Evolutionary conservation across 2,329 filamentous ascomycete species (phyloP).

Genomic region (Ilyonectria sp.): DNA sequence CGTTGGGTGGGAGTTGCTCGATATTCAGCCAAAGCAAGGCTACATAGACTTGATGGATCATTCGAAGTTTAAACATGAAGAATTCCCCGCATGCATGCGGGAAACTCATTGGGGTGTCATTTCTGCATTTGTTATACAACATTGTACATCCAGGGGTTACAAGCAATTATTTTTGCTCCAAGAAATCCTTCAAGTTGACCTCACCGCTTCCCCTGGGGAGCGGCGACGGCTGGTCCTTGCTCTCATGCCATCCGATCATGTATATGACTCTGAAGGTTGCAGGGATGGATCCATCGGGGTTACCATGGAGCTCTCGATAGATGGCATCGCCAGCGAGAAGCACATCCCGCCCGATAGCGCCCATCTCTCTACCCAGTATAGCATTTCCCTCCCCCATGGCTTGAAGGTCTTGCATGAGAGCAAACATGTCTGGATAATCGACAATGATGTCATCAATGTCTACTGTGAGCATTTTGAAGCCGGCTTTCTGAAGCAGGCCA

Average conservation of each 20-base stretch:
- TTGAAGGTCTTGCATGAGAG: slow-evolving; percentile 93
- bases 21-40: slow-evolving; percentile 31
- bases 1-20: slow-evolving; percentile 20
- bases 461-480: slow-evolving; percentile 96
- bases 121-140: slow-evolving; percentile 25
- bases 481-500: slow-evolving; percentile 86
- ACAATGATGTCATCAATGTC: slow-evolving; percentile 98
- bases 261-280: slow-evolving; percentile 97
- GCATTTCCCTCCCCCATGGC: slow-evolving; percentile 97
- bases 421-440: slow-evolving; percentile 91
- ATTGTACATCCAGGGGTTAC: slow-evolving; percentile 25
- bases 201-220: slow-evolving; percentile 87
- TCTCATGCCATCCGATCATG: slow-evolving; percentile 99
- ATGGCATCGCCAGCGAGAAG: slow-evolving; percentile 90
- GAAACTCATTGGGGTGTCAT: background rate
- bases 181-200: slow-evolving; percentile 88
- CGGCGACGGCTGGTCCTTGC: slow-evolving; percentile 83
- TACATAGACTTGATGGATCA: slow-evolving; percentile 40
- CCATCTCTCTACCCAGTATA: slow-evolving; percentile 86
- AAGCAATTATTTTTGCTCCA: slow-evolving; percentile 61
- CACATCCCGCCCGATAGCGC: slow-evolving; percentile 84
- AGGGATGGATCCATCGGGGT: slow-evolving; percentile 82
- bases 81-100: background rate
- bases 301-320: slow-evolving; percentile 89
- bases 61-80: slow-evolving; percentile 19